phyloP scores from a whole-genome alignment of 768 basidiomycete species.

The Lentinula sp. region DNA sequence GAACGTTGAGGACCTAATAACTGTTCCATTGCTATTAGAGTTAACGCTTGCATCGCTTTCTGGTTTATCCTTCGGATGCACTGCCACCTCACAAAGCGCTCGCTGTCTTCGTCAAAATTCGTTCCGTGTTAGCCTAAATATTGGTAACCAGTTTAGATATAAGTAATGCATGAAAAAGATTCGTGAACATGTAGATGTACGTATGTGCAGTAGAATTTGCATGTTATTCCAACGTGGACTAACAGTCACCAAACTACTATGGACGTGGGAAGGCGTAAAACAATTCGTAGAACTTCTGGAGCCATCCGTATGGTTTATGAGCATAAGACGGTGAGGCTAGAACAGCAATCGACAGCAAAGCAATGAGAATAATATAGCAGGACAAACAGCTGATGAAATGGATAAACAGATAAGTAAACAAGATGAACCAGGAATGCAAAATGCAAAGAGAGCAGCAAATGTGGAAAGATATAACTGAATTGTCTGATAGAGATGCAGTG shows the following conservation, averaged over 20 bases:
- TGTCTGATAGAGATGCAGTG: slow-evolving; percentile 1
- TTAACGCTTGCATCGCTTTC: too few relatives aligned
- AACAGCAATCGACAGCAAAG: slow-evolving; percentile 8
- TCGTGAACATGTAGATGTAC: background rate
- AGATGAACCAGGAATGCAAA: background rate
- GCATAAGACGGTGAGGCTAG: slow-evolving; percentile 5
- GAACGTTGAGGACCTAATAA: too few relatives aligned
- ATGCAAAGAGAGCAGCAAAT: slow-evolving; percentile 4
- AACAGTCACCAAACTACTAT: background rate
- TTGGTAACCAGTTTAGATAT: background rate
- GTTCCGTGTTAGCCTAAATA: background rate
- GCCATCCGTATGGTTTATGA: background rate
- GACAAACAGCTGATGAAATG: background rate
- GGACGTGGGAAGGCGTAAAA: background rate
- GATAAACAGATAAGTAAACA: background rate
- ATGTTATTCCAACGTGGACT: background rate
- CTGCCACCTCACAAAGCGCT: background rate
- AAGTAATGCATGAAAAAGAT: background rate
- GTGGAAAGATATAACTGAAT: slow-evolving; percentile 4
- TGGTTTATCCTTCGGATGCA: background rate
- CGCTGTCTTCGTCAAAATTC: background rate
- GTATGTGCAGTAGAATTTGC: background rate
- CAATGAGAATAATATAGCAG: background rate
- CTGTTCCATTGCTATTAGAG: too few relatives aligned
- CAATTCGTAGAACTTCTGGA: background rate